Evolutionary conservation across 2,329 filamentous ascomycete species (phyloP).

Genomic region (Purpureocillium takamizusanense): DNA sequence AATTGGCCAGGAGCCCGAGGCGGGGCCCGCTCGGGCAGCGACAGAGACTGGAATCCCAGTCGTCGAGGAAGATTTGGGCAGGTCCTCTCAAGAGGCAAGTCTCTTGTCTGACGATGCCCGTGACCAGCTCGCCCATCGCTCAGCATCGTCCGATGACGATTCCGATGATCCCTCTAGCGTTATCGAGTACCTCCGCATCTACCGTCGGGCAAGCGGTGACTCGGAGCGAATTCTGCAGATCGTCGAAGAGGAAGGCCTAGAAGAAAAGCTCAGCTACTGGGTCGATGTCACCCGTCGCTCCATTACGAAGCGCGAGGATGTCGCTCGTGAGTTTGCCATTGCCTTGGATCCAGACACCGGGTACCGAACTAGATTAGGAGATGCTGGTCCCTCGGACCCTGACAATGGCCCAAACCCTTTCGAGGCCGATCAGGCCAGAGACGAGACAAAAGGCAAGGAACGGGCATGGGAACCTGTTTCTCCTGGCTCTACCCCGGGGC

Average conservation of each 20-base stretch:
- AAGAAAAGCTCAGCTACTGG: conserved; percentile 51
- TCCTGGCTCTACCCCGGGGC: conserved; percentile 5
- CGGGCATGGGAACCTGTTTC: conserved; percentile 6
- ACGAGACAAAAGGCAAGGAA: conserved; percentile 16
- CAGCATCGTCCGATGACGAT: not conserved
- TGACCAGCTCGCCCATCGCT: not conserved
- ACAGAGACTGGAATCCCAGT: too few species aligned
- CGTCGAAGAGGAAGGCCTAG: conserved; percentile 50
- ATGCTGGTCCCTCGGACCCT: too few species aligned
- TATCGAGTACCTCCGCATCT: conserved; percentile 39
- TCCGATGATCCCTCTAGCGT: conserved; percentile 14
- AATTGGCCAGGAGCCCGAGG: too few species aligned
- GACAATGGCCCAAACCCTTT: too few species aligned
- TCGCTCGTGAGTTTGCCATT: not conserved
- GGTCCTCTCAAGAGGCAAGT: not conserved
- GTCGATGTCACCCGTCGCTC: conserved; percentile 39
- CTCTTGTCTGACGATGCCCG: not conserved
- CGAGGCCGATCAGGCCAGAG: too few species aligned
- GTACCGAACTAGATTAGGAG: too few species aligned
- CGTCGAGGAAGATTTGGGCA: not conserved
- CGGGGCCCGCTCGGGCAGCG: too few species aligned
- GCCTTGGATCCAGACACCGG: not conserved
- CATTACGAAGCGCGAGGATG: conserved; percentile 14
- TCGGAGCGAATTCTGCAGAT: conserved; percentile 49
- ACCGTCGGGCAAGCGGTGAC: conserved; percentile 51